Base-by-base conservation (phyloP, 495 filamentous ascomycete species). In the Diplogelasinospora grovesii region DNA sequence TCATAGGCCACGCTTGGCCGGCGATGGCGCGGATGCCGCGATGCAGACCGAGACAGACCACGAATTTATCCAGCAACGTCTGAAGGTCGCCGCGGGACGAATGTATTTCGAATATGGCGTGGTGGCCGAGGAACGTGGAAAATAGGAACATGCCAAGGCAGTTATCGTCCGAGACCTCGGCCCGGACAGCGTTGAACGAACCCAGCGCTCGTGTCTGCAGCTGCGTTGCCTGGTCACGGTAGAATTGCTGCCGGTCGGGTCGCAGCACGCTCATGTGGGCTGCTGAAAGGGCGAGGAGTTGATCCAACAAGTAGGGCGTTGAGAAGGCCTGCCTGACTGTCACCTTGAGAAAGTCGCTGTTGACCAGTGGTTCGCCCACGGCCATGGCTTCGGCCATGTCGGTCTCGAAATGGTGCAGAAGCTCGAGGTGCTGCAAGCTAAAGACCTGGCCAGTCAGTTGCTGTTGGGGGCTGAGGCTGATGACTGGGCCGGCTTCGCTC, bases 61-160 rank as follows among this genome's bases (percentile, higher is more conserved):
- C 41, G 23, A 73, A 54, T 0, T 56, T 49, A 27, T 68, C 60
- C 2, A 75, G 48, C 25, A 74, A 63, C 0, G n/a, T 28, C 1
- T 38, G 44, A 7, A 71, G 61, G 23, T 62, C 46, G 0, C 57
- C 24, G 7, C 29, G 31, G 4, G 29, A n/a, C 0, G 48, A 36
- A 29, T 59, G 51, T 3, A 52, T 52, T 23, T 74, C 64, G 40
- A 53, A 68, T 30, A 77, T 62, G 22, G 62, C 46, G 25, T 71
- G 65, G 3, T 69, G 33, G 0, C 64, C 69, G 0, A 74, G 40
- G 16, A 66, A 19, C 1, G 58, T 50, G 1, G 70, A 63, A 41
- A 71, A 77, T n/a, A 74, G 39, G 27, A 73, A 67, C 4, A 58
- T 23, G 0, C 63, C 53, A 9, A 66, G 39, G 28, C 64, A 65